Evolutionary conservation across 768 basidiomycete genomes (phyloP), one percentile per base, ranked within the genome.

Genomic region (Tephrocybe sp.): DNA sequence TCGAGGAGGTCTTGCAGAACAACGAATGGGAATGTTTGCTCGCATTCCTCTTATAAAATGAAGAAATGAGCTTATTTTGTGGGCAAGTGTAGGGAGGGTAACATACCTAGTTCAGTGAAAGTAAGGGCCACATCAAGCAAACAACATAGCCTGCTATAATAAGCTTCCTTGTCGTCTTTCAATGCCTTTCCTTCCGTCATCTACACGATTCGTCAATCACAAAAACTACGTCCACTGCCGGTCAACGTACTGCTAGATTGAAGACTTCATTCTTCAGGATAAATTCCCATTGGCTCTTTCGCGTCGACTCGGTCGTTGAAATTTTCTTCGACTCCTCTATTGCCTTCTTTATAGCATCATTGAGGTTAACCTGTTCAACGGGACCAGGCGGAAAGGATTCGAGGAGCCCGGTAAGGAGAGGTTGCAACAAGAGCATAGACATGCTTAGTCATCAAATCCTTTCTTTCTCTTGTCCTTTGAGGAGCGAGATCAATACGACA

Each of bases 1-100:
- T 94, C 92, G 43, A 94, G 72, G 16, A 94, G 73, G 59, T 92
- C 90, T 61, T 91, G 86, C 1, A 93, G 77, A 12, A 88, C 73
- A 27, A 72, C 72, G 53, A 93, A 83, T 1, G 90, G 84, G 54
- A 91, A 84, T 1, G 77, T 77, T 33, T 77, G 73, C 54, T 93
- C 91, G 58, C 85, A 88, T n/a, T 83, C 86, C 59, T 90, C 89
- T 90, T 54, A 42, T 52, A 50, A 24, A 46, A 18, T 19, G 13
- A 4, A 22, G 12, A 11, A 37, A 6, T 30, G 21, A 37, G 13
- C n/a, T 36, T 47, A 18, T 15, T 18, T 39, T 10, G 22, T 52
- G 18, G 41, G 18, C 22, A 8, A 22, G n/a, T n/a, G n/a, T 34
- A 42, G 6, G 30, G 42, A 27, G 19, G 42, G 12, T 8, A 47